phyloP scores from a whole-genome alignment of 2,329 filamentous ascomycete species.

The Arthrinium puccinioides region DNA sequence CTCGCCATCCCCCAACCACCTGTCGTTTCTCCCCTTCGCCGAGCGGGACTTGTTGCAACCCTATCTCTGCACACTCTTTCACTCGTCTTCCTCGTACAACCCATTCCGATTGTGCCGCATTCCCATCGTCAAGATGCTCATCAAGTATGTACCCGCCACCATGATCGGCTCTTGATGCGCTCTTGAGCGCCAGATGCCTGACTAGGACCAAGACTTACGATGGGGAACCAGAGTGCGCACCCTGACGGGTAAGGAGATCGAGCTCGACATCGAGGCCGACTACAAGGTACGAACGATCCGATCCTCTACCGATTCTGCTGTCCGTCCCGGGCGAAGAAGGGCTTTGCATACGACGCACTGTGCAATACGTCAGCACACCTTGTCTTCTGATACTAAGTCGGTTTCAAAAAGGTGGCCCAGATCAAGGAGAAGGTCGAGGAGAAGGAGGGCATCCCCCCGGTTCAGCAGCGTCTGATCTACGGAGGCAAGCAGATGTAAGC shows the following conservation, averaged over 20 bases:
- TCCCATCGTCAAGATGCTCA: background rate
- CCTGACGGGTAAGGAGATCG: slow-evolving; percentile 96
- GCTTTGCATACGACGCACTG: too few relatives aligned
- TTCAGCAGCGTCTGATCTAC: slow-evolving; percentile 92
- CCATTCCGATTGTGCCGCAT: too few relatives aligned
- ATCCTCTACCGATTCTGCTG: background rate
- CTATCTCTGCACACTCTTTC: too few relatives aligned
- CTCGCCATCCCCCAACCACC: background rate
- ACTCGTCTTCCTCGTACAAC: too few relatives aligned
- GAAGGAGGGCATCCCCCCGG: slow-evolving; percentile 96
- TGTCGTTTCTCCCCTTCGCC: too few relatives aligned
- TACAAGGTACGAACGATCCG: slow-evolving; percentile 63
- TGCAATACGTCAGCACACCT: too few relatives aligned
- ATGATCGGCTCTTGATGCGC: too few relatives aligned
- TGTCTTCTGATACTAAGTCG: background rate
- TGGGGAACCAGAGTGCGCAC: slow-evolving; percentile 71
- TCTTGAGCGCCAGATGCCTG: too few relatives aligned
- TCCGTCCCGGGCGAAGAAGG: too few relatives aligned
- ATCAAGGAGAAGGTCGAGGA: slow-evolving; percentile 99
- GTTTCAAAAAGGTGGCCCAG: slow-evolving; percentile 69
- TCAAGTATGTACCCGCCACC: background rate
- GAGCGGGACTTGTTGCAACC: too few relatives aligned
- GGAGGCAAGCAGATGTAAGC: slow-evolving; percentile 92
- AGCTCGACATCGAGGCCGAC: slow-evolving; percentile 90
- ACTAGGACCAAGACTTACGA: slow-evolving; percentile 5